Percentiles rank a stretch among this genome's conserved stretches.
Evolutionary conservation across 164 flowering plant species (phyloP).

Genomic region (Annona squamosa): DNA sequence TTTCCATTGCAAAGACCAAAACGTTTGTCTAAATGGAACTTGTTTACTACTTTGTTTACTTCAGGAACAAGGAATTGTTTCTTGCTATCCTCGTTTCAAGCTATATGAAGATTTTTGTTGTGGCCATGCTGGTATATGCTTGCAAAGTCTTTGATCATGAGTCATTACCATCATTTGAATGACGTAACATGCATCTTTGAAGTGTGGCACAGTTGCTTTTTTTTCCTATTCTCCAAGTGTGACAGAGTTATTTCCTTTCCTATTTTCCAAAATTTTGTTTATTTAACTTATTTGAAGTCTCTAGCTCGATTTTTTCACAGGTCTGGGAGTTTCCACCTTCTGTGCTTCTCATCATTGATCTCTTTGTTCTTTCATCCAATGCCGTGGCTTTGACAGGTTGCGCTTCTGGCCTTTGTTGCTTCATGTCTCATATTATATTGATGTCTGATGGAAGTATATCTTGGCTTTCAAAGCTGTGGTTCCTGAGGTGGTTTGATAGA

Average conservation of each 20-base stretch:
- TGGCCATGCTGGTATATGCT: conserved; percentile 58
- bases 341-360: conserved; percentile 54
- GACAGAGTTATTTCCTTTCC: neutral
- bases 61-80: conserved; percentile 50
- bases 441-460: too few species aligned
- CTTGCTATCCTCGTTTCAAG: conserved; percentile 65
- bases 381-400: conserved; percentile 67
- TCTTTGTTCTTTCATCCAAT: conserved; percentile 72
- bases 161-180: neutral
- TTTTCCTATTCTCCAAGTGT: conserved; percentile 2
- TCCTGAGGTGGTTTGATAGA: too few species aligned
- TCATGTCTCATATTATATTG: neutral
- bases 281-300: neutral
- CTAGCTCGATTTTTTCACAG: conserved; percentile 25
- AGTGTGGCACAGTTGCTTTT: neutral
- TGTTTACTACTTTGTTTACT: neutral
- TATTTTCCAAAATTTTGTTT: neutral
- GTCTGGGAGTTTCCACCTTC: conserved; percentile 85
- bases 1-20: neutral
- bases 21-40: neutral
- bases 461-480: too few species aligned
- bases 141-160: conserved; percentile 1
- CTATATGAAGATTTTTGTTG: conserved; percentile 66
- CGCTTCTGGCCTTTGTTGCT: neutral
- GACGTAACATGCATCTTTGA: neutral